Evolutionary conservation across 768 basidiomycete genomes (phyloP).

Genomic region (Leucosporidium scottii): DNA sequence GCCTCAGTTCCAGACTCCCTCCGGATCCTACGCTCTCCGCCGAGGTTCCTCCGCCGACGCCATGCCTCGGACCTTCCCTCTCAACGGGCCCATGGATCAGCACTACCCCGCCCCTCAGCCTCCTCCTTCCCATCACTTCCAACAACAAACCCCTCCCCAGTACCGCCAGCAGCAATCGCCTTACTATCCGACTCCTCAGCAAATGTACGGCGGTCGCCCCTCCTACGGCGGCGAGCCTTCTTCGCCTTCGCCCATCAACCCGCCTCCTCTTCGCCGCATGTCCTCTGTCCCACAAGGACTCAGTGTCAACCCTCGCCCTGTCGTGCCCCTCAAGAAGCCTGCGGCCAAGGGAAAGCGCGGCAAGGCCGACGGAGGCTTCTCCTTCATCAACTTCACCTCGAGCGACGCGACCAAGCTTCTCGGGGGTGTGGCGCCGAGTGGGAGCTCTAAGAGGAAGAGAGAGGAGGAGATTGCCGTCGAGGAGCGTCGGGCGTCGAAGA

Average conservation of each 20-base stretch:
- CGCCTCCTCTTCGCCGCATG: neutral
- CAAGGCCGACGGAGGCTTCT: slow-evolving; percentile 8
- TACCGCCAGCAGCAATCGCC: too few relatives aligned
- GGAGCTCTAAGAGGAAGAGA: slow-evolving; percentile 23
- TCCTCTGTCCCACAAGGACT: neutral
- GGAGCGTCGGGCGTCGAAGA: too few relatives aligned
- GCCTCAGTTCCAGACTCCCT: too few relatives aligned
- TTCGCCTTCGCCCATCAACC: neutral
- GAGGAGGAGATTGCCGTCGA: neutral
- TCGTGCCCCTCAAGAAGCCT: neutral
- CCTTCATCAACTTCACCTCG: slow-evolving; percentile 29
- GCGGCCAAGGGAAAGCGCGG: neutral
- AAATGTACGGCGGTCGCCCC: too few relatives aligned
- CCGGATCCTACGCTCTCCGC: too few relatives aligned
- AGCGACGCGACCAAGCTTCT: slow-evolving; percentile 13
- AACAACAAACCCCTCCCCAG: too few relatives aligned
- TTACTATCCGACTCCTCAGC: too few relatives aligned
- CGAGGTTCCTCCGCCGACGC: too few relatives aligned
- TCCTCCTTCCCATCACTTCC: too few relatives aligned
- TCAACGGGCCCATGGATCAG: too few relatives aligned
- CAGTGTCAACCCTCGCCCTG: neutral
- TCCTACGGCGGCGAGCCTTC: neutral
- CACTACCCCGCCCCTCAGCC: too few relatives aligned
- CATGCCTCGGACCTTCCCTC: too few relatives aligned
- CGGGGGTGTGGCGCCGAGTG: slow-evolving; percentile 22